A percentile compares a stretch with the other conserved stretches of the same genome.
phyloP scores from a whole-genome alignment of 2,329 filamentous ascomycete genomes.

The Colletotrichum abscissum region DNA sequence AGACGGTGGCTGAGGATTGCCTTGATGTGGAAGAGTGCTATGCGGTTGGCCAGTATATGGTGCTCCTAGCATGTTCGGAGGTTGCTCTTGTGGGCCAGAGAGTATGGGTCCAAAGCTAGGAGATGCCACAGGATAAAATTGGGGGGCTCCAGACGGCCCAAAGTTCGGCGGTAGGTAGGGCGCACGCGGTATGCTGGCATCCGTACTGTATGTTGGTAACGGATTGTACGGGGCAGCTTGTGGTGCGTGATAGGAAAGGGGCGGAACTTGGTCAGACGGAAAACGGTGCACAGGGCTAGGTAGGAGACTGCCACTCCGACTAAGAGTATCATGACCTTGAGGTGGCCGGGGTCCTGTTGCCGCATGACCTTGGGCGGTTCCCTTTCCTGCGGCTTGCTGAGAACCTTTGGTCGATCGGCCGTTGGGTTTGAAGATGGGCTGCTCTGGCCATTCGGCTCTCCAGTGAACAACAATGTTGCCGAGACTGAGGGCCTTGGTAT shows the following conservation, averaged over 20 bases:
- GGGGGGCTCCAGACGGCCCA: not conserved
- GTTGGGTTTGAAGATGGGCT: constrained; percentile 77
- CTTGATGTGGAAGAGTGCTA: not conserved
- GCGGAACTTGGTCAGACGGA: not conserved
- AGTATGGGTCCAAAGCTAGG: constrained; percentile 42
- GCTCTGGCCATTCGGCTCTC: constrained; percentile 83
- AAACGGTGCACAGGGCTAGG: not conserved
- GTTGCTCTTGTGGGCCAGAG: not conserved
- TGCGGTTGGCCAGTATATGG: not conserved
- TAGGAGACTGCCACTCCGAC: not conserved
- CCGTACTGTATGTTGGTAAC: not conserved
- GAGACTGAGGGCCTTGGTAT: constrained; percentile 75
- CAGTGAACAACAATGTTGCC: constrained; percentile 82
- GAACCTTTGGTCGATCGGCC: constrained; percentile 51
- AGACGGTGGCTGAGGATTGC: not conserved
- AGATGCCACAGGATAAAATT: constrained; percentile 35
- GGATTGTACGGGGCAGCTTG: not conserved
- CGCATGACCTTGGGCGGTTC: constrained; percentile 7
- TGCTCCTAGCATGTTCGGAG: not conserved
- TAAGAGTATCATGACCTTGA: not conserved
- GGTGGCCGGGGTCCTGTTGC: not conserved
- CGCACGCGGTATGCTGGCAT: not conserved
- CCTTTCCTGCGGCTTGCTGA: not conserved
- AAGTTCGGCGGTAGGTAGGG: not conserved
- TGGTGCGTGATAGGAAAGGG: not conserved